Base-by-base conservation (phyloP, 2,329 filamentous ascomycete genomes). In the Penicillium sclerotiorum region DNA sequence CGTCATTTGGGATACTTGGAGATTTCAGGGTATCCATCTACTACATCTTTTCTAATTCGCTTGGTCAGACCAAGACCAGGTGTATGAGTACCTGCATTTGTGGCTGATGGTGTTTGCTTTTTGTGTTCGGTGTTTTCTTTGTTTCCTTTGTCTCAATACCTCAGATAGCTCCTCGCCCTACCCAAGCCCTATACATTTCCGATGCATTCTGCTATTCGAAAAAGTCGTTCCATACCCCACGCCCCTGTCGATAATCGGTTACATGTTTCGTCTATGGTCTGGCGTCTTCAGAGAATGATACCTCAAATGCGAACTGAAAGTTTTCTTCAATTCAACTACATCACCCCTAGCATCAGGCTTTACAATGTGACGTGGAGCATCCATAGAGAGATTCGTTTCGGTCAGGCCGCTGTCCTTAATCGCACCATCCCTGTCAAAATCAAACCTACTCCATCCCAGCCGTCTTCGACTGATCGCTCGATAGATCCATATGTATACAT, bases 261-360 rank as follows among this genome's bases (percentile, higher is more conserved):
- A 22, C 33, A 18, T 43, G 38, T 28, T 28, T 28, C 25, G 13
- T 33, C 28, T 39, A 43, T 44, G 53, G 39, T 48, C 47, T 46
- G 47, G 25, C 41, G 43, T 49, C 39, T 37, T 44, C 49, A 48
- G 47, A 45, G 43, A 13, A 32, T 60, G 53, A 57, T 60, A 53
- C 56, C 51, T 57, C 47, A 22, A 53, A 51, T 52, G 47, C 49
- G 38, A 59, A 45, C 22, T 20, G 30, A 17, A 43, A 43, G 28
- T 22, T 30, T 43, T 42, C 25, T 30, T 25, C 6, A 8, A n/a
- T n/a, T n/a, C n/a, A n/a, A n/a, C n/a, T n/a, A 27, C n/a, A 33
- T 27, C 27, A 9, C 32, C 20, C 21, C 15, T 25, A 25, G n/a
- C 18, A n/a, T 43, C 23, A 11, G 3, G 21, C 32, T 18, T 12